phyloP scores from a whole-genome alignment of 2,329 filamentous ascomycete species.

The Fusarium dimerum region DNA sequence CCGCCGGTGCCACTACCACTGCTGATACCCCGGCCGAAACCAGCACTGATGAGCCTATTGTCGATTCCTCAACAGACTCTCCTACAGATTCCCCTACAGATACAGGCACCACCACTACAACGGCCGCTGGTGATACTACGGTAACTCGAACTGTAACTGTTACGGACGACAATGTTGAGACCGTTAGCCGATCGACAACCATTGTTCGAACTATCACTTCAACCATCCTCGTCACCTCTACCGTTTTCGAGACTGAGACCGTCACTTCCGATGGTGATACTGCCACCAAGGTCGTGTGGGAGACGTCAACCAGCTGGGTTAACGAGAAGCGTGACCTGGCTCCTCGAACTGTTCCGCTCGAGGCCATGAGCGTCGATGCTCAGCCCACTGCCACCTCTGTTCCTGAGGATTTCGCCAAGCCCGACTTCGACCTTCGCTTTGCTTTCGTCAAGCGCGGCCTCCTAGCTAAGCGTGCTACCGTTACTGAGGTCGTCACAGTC shows the following conservation, averaged over 20 bases:
- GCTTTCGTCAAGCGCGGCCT: constrained; percentile 15
- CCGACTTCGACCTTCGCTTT: constrained; percentile 18
- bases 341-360: constrained; percentile 25
- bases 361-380: constrained; percentile 12
- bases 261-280: constrained; percentile 38
- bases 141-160: constrained; percentile 34
- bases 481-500: constrained; percentile 36
- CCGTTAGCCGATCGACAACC: constrained; percentile 33
- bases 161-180: constrained; percentile 27
- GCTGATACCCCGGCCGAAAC: background rate
- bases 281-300: constrained; percentile 38
- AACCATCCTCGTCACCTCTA: constrained; percentile 37
- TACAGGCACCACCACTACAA: constrained; percentile 5
- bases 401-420: constrained; percentile 13
- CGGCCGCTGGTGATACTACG: constrained; percentile 28
- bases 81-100: constrained; percentile 17
- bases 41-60: constrained; percentile 2
- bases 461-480: constrained; percentile 37
- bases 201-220: constrained; percentile 31
- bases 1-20: background rate
- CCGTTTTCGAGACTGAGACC: constrained; percentile 38
- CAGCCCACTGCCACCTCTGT: constrained; percentile 21
- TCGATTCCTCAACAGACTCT: constrained; percentile 2
- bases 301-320: constrained; percentile 35
- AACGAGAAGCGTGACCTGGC: constrained; percentile 38